Base-by-base conservation (phyloP, 2,329 filamentous ascomycete genomes). In the Aspergillus phoenicis region DNA sequence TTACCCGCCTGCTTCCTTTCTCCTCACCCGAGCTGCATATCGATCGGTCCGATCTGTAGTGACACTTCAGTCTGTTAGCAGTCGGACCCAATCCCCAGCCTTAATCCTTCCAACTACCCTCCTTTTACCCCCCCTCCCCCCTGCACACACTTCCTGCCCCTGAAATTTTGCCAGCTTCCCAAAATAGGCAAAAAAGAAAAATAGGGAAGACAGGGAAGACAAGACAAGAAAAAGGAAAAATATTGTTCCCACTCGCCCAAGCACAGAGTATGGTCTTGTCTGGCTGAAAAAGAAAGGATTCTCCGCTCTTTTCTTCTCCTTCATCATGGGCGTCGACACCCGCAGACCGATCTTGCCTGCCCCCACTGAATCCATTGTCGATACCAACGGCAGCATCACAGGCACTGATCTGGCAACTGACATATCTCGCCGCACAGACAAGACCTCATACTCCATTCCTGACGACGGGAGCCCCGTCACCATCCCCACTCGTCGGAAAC, bases 381-480 rank as follows among this genome's bases (percentile, higher is more conserved):
- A 80, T 70, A 80, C 80, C 45, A 73, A 75, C 51, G 77, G 73
- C 59, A 81, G 79, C 68, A 69, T 71, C 57, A 78, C 75, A 61
- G 77, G 73, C 62, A 81, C 78, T 66, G 80, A 82, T 72, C 68
- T 82, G 69, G 80, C 78, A 64, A 82, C 81, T 66, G 80, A 82
- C 72, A 64, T 83, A 66, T 82, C 81, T 70, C 78, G 78, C 68
- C 76, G 78, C 58, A 82, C 79, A 68, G 81, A 83, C 70, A 80
- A 78, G 64, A 81, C 81, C 56, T 81, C 79, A 55, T 81, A 82
- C 68, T 81, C 80, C 28, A 78, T 83, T 58, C 81, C 81, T 26
- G 80, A 82, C 73, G 81, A 83, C 78, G 81, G 81, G 60, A 94
- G 91, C 57, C 93, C 93, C 45, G 89, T 99, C 71, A 98, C 92